Base-by-base conservation (phyloP, 2,329 filamentous ascomycete genomes). In the Ceratocystis eucalypticola region DNA sequence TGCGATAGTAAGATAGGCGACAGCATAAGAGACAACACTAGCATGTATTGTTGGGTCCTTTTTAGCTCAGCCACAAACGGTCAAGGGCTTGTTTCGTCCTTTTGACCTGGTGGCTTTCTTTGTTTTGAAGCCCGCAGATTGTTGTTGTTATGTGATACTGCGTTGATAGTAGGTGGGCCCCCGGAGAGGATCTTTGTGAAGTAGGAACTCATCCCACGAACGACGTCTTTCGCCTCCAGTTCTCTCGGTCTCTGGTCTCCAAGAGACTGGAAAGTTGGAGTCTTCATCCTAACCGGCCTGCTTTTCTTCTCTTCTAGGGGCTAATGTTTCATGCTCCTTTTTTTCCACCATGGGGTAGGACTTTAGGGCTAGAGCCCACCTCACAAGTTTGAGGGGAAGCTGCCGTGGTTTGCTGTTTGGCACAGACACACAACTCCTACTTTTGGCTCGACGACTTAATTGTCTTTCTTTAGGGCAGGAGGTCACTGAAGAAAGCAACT, bases 331-430 rank as follows among this genome's bases (percentile, higher is more conserved):
- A 37, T 33, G 28, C 30, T 37, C 55, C 55, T 37, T n/a, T 33
- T 33, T 59, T 25, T 55, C 15, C 10, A 17, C 8, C 20, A 25
- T 25, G 22, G 12, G 25, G 12, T 30, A 20, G 55, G 25, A 15
- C 55, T 37, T 59, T 59, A 59, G 55, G 55, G 55, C 55, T 59
- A 59, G 28, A 59, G 55, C 55, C 55, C 55, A n/a, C 55, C 30
- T 59, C 8, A 28, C 3, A 20, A 59, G 55, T 12, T 59, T 28
- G 53, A 37, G 55, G 37, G 37, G 55, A 30, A 59, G n/a, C 30
- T n/a, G 55, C 55, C n/a, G 20, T 59, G 55, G 28, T 30, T 30
- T 22, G 48, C 10, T 8, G 48, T 20, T 59, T 37, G 55, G 55
- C 55, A 59, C 28, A 59, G 55, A 59, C 55, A n/a, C 55, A 59